Evolutionary conservation across 208 protist genomes (phyloP).

Genomic region (Leishmania gerbilli): DNA sequence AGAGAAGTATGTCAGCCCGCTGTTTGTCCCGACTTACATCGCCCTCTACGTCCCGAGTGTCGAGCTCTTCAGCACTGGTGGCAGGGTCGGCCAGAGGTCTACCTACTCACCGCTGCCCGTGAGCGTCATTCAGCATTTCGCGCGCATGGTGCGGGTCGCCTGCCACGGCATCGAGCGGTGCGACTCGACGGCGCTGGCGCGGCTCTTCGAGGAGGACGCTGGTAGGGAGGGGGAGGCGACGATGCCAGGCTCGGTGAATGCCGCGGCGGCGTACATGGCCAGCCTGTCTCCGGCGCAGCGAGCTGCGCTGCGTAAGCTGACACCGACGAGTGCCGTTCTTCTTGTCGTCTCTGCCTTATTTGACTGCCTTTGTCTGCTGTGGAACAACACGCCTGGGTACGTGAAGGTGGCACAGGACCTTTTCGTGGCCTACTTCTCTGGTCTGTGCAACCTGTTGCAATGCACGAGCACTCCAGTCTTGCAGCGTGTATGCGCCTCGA

Average conservation of each 20-base stretch:
- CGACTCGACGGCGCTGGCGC: slow-evolving; percentile 45
- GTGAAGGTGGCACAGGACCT: slow-evolving; percentile 38
- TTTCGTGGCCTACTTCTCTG: slow-evolving; percentile 82
- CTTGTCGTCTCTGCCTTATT: slow-evolving; percentile 80
- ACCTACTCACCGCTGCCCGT: slow-evolving; percentile 57
- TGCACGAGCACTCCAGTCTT: slow-evolving; percentile 65
- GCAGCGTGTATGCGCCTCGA: slow-evolving; percentile 79
- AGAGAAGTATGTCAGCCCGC: slow-evolving; percentile 51
- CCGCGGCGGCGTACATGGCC: slow-evolving; percentile 9
- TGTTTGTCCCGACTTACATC: slow-evolving; percentile 84
- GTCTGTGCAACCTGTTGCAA: slow-evolving; percentile 74
- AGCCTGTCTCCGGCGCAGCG: slow-evolving; percentile 27
- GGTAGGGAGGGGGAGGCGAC: slow-evolving; percentile 17
- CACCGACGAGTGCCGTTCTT: slow-evolving; percentile 62
- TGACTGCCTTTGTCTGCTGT: slow-evolving; percentile 72
- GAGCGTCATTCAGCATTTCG: slow-evolving; percentile 67
- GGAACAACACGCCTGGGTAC: slow-evolving; percentile 40
- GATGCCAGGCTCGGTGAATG: slow-evolving; percentile 14
- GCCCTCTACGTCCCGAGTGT: slow-evolving; percentile 47
- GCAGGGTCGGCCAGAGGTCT: background rate
- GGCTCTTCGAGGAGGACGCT: slow-evolving; percentile 41
- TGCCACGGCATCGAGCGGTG: slow-evolving; percentile 67
- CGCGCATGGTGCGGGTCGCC: slow-evolving; percentile 41
- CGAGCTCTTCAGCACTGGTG: slow-evolving; percentile 7
- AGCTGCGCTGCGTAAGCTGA: slow-evolving; percentile 44